Evolutionary conservation across 176 grass and related monocot genomes (phyloP).

Genomic region (Oryza brachyantha): DNA sequence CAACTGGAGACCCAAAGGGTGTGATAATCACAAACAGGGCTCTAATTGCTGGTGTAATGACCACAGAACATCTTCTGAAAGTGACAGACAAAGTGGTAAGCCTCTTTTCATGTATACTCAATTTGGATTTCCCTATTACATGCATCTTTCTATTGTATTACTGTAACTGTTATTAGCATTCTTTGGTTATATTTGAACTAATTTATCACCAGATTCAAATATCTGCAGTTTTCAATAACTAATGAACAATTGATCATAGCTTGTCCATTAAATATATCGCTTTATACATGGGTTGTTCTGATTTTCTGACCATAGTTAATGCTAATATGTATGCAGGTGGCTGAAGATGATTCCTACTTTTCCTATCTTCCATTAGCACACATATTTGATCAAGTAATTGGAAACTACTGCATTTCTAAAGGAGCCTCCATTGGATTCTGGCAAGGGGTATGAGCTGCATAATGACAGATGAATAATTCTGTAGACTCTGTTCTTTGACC

Average conservation of each 20-base stretch:
- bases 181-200: background rate
- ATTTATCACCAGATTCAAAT: background rate
- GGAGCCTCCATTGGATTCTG: slow-evolving; percentile 96
- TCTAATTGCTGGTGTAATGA: slow-evolving; percentile 65
- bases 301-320: background rate
- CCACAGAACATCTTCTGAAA: slow-evolving; percentile 66
- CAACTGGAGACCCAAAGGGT: slow-evolving; percentile 93
- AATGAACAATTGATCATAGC: background rate
- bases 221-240: background rate
- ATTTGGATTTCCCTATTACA: background rate
- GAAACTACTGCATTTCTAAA: slow-evolving; percentile 93
- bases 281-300: background rate
- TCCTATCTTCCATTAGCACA: slow-evolving; percentile 97
- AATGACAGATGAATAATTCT: background rate
- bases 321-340: slow-evolving; percentile 42
- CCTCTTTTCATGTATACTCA: background rate
- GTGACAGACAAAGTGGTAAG: slow-evolving; percentile 93
- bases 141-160: background rate
- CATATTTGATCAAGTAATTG: slow-evolving; percentile 98
- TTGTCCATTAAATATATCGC: background rate
- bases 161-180: background rate
- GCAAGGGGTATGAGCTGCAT: slow-evolving; percentile 68
- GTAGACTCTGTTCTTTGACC: background rate
- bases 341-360: slow-evolving; percentile 91
- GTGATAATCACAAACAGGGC: slow-evolving; percentile 84